Conservation (phyloP, 1,139 yeast species). For the Hemisphaericaspora subhashii region DNA sequence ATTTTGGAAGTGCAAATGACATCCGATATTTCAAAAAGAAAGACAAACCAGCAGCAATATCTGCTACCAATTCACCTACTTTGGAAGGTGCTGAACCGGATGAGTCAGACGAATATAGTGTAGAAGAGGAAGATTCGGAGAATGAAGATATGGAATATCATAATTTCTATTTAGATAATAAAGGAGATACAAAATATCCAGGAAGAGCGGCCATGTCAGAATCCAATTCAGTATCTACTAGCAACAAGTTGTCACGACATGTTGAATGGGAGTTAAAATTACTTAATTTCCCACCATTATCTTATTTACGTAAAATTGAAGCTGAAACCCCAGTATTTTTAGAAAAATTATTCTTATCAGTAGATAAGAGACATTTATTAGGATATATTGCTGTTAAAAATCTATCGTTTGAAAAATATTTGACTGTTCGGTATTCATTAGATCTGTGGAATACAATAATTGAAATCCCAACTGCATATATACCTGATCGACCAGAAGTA, state of each 20-base stretch:
- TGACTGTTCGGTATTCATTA: constrained; percentile 63
- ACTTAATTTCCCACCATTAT: constrained; percentile 46
- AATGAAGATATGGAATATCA: constrained; percentile 19
- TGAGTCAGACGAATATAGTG: constrained; percentile 13
- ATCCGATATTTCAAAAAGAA: constrained; percentile 69
- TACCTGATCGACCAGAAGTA: constrained; percentile 58
- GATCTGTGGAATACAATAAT: constrained; percentile 75
- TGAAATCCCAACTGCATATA: constrained; percentile 65
- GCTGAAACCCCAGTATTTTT: constrained; percentile 52
- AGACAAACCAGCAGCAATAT: constrained; percentile 75
- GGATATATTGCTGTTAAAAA: constrained; percentile 79
- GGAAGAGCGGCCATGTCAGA: constrained; percentile 16
- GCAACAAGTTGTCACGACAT: constrained; percentile 3
- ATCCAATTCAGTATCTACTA: background rate
- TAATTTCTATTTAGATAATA: constrained; percentile 13
- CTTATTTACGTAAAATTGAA: constrained; percentile 38
- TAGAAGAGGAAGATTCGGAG: constrained; percentile 8
- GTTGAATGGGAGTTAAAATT: constrained; percentile 52
- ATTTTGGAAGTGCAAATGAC: constrained; percentile 68
- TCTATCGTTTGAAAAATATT: constrained; percentile 60
- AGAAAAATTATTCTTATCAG: constrained; percentile 62
- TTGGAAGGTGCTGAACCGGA: constrained; percentile 22
- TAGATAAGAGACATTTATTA: constrained; percentile 54
- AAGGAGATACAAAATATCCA: constrained; percentile 28
- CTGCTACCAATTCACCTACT: constrained; percentile 63